Evolutionary conservation across 192 early-diverging fungal genomes (phyloP), one percentile per base, ranked within the genome.

Genomic region (Thoreauomyces humboldtii): DNA sequence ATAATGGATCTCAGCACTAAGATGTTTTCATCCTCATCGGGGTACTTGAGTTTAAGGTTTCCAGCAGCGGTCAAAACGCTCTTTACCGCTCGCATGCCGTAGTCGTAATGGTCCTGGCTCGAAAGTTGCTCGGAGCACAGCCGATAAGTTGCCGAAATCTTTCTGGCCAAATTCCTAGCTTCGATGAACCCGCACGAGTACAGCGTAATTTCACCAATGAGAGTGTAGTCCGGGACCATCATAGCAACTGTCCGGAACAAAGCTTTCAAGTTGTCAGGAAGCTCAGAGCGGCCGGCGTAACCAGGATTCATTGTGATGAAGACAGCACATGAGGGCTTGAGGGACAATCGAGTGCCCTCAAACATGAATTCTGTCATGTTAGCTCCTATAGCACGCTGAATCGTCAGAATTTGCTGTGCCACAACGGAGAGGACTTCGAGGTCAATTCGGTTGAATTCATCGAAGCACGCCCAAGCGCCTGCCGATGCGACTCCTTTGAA

Each of bases 291-390:
- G 11, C 83, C 83, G 27, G 84, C 84, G 75, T 86, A 86, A 14
- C 84, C 84, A 12, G 84, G 84, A 69, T 86, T 86, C 84, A 86
- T 86, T 7, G 84, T 86, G 58, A 86, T 86, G 59, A 86, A 86
- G 9, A 85, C 83, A 6, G 84, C 84, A 58, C 84, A 86, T 34
- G 77, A 76, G 0, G 78, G 76, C 15, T 85, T 77, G 12, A 86
- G 68, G 14, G 61, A 51, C 43, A 86, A 46, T 53, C 69, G 70
- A 1, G 83, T 86, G 11, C 84, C 84, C 71, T 86, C 84, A 65
- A 86, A 86, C 59, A 79, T 68, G 51, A 86, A 86, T n/a, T 82
- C 79, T 17, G 76, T 72, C 35, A 78, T 53, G 17, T 77, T 74
- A 54, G 73, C 63, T 1, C 72, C 84, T 47, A 86, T 71, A 6